Evolutionary conservation across 1,139 yeast species (phyloP), one percentile per base, ranked within the genome.

Genomic region (Zygosaccharomyces sapae): DNA sequence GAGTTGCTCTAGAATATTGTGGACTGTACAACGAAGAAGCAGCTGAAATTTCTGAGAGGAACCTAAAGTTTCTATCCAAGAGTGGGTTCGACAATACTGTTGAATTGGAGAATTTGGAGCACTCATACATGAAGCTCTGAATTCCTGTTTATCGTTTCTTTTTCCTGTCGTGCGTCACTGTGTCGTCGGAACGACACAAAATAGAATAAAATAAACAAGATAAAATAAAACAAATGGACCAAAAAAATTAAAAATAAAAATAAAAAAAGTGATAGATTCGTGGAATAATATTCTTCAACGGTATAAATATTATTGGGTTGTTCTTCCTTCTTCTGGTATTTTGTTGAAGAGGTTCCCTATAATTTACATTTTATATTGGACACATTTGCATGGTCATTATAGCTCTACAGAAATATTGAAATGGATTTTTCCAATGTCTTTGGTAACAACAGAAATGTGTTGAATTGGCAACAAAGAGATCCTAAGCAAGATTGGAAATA

Each of bases 1-100:
- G 61, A 31, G 83, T 76, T 3, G 80, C 81, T 9, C 59, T 88
- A 31, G 69, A 72, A 52, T 71, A 69, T 44, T 75, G 82, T 59
- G 90, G 83, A 0, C 66, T 83, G 33, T 76, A 73, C 63, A 74
- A 70, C 49, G 80, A 78, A 5, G 77, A 75, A 48, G 80, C 73
- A n/a, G 77, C 71, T 47, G 55, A 55, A 29, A 67, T 74, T 46
- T 77, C 74, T 12, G 51, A 55, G 9, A 60, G 65, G 45, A 75
- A 74, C 51, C 62, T 68, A 49, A 62, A 66, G 41, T 25, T 58
- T 6, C 47, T 64, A 44, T 45, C 55, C 2, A 55, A 59, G 16
- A 55, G 58, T 35, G 67, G 67, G 2, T 63, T 63, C 47, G 66
- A 63, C 40, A 57, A 62, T 27, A 62, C 65, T 0, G 49, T 37